These are phyloP conservation scores for Phtheirospermum japonicum DNA, from an alignment of 257 asterid genomes.

Conservation along the genomic window DNA sequence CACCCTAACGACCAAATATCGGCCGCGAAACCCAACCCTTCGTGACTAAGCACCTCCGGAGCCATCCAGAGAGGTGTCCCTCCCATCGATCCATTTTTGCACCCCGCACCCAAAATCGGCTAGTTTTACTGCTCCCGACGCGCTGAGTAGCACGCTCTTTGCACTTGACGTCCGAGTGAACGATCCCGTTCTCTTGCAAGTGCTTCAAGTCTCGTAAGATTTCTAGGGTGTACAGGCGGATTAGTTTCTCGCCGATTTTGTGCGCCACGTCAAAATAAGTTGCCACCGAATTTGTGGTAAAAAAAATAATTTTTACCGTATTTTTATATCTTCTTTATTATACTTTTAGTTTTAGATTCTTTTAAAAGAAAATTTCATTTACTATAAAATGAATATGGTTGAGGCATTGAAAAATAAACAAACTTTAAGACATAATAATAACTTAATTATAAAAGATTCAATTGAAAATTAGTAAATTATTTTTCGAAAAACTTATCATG, in stretches of 20 bases:
- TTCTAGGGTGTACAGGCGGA: slow-evolving; percentile 44
- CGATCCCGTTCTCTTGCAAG: slow-evolving; percentile 43
- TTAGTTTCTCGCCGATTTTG: slow-evolving; percentile 42
- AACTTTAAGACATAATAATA: too few species aligned
- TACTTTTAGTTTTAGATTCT: too few species aligned
- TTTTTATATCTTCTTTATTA: too few species aligned
- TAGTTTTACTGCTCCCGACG: slow-evolving; percentile 43
- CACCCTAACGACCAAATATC: slow-evolving; percentile 75
- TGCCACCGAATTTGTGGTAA: slow-evolving; percentile 58
- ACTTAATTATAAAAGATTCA: too few species aligned
- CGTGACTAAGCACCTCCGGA: slow-evolving; percentile 50
- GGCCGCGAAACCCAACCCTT: slow-evolving; percentile 33
- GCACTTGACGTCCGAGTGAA: slow-evolving; percentile 62
- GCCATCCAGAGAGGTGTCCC: slow-evolving; percentile 80
- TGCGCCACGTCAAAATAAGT: too few species aligned
- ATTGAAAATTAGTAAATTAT: too few species aligned
- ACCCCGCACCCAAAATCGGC: slow-evolving; percentile 55
- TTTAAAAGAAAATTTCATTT: too few species aligned
- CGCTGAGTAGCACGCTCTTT: slow-evolving; percentile 41
- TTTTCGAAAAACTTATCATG: too few species aligned
- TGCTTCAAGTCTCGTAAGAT: slow-evolving; percentile 46
- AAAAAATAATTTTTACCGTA: too few species aligned
- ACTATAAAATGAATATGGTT: too few species aligned
- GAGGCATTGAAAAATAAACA: too few species aligned
- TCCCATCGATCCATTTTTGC: slow-evolving; percentile 24